These are phyloP conservation scores for Marasmius fiardii DNA, from an alignment of 1,284 basidiomycete genomes.

Conservation along the genomic window DNA sequence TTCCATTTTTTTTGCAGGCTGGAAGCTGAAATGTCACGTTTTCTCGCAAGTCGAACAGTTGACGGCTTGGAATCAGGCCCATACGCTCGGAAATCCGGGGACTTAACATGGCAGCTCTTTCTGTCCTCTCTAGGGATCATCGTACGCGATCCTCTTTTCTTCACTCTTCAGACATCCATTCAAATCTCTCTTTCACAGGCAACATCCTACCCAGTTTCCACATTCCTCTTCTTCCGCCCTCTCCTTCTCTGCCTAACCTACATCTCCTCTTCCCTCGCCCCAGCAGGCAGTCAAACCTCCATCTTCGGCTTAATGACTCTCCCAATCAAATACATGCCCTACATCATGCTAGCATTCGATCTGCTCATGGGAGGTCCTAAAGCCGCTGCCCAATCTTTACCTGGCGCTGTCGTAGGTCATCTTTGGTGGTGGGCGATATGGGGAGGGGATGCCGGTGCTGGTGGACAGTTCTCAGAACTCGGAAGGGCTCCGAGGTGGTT, in stretches of 20 bases:
- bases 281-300: conserved; percentile 62
- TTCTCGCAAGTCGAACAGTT: conserved; percentile 56
- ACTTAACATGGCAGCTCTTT: conserved; percentile 73
- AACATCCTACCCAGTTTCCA: conserved; percentile 44
- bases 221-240: conserved; percentile 60
- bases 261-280: conserved; percentile 45
- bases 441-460: conserved; percentile 24
- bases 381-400: conserved; percentile 54
- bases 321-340: conserved; percentile 74
- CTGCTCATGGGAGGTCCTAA: conserved; percentile 60
- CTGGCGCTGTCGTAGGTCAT: conserved; percentile 76
- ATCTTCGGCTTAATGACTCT: conserved; percentile 73
- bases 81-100: conserved; percentile 58
- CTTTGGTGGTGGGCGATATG: conserved; percentile 75
- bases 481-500: conserved; percentile 12
- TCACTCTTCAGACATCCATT: too few relatives aligned
- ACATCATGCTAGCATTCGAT: conserved; percentile 71
- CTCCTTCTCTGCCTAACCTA: conserved; percentile 57
- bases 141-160: conserved; percentile 36
- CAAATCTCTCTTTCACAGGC: neutral
- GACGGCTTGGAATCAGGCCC: conserved; percentile 62
- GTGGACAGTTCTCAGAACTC: neutral
- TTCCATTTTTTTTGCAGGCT: too few relatives aligned
- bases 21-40: neutral
- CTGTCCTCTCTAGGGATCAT: conserved; percentile 55